Conservation (phyloP, 2,329 filamentous ascomycete species). For the Cladophialophora bantiana region DNA sequence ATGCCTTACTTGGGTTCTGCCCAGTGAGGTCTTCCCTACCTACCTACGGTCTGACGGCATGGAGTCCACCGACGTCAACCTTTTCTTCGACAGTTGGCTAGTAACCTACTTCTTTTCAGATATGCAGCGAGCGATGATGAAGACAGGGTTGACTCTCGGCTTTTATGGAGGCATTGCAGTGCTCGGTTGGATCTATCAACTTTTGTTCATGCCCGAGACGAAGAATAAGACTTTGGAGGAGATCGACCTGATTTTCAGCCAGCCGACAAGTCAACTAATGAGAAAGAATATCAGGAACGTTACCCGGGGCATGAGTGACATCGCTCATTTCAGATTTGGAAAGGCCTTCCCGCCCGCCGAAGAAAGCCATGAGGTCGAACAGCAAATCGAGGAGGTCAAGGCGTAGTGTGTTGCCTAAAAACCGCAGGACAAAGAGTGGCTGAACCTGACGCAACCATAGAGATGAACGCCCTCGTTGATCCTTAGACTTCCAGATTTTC, state of each 20-base stretch:
- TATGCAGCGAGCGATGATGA: slow-evolving; percentile 73
- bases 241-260: slow-evolving; percentile 48
- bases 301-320: slow-evolving; percentile 54
- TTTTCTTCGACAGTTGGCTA: slow-evolving; percentile 75
- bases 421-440: background rate
- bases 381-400: slow-evolving; percentile 11
- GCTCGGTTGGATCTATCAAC: slow-evolving; percentile 73
- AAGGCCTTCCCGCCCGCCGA: slow-evolving; percentile 55
- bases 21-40: slow-evolving; percentile 74
- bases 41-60: slow-evolving; percentile 77
- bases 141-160: slow-evolving; percentile 70
- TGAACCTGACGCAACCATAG: background rate
- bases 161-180: slow-evolving; percentile 78
- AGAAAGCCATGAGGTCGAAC: slow-evolving; percentile 21
- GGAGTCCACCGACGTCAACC: slow-evolving; percentile 71
- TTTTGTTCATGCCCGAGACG: slow-evolving; percentile 60
- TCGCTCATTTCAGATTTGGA: slow-evolving; percentile 53
- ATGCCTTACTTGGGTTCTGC: slow-evolving; percentile 70
- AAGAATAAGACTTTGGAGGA: slow-evolving; percentile 54
- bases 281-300: slow-evolving; percentile 62
- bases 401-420: background rate
- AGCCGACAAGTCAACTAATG: slow-evolving; percentile 69
- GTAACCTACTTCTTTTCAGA: slow-evolving; percentile 77
- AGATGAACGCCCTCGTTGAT: background rate
- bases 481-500: background rate